Evolutionary conservation across 371 early-diverging fungal genomes (phyloP), one percentile per base, ranked within the genome.

Genomic region (Mucor mucedo): DNA sequence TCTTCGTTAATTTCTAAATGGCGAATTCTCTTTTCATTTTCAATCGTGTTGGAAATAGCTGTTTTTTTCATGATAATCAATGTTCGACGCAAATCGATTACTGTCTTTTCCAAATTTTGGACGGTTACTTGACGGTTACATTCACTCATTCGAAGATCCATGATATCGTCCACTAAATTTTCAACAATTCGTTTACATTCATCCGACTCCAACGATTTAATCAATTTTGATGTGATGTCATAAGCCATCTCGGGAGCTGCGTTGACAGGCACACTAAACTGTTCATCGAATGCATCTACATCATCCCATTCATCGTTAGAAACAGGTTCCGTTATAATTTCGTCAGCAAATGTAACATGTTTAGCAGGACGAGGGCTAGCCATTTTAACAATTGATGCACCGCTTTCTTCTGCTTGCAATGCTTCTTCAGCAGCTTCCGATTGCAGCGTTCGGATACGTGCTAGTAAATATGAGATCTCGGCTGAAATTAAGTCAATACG

Each of bases 121-220:
- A 89, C 76, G 38, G 85, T 83, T 11, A 80, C 78, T 45, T 85
- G 86, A 1, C 82, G 78, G 32, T 84, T 80, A 56, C 85, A 80
- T 27, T 89, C 86, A 21, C 81, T 76, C 58, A 89, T 79, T 2
- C 90, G 86, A 4, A 89, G 76, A n/a, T 79, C 77, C 56, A 95
- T 86, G 41, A 95, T 80, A 69, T 94, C 94, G 39, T 94, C 91
- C 47, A 94, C 80, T 10, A 94, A 72, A 55, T 87, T 73, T 69
- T 91, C 89, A 1, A 88, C 63, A 58, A 95, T 82, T 14, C 82
- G 79, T 32, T 89, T 86, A 6, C 89, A 71, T 73, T 96, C 95
- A 16, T 78, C 69, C n/a, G 76, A 58, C 42, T 90, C 87, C 41
- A 94, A 68, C 0, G 89, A 78, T 57, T 85, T 83, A 49, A 94